Evolutionary conservation across 805 yeast genomes (phyloP), one percentile per base, ranked within the genome.

Genomic region (Osmozyma mogii): DNA sequence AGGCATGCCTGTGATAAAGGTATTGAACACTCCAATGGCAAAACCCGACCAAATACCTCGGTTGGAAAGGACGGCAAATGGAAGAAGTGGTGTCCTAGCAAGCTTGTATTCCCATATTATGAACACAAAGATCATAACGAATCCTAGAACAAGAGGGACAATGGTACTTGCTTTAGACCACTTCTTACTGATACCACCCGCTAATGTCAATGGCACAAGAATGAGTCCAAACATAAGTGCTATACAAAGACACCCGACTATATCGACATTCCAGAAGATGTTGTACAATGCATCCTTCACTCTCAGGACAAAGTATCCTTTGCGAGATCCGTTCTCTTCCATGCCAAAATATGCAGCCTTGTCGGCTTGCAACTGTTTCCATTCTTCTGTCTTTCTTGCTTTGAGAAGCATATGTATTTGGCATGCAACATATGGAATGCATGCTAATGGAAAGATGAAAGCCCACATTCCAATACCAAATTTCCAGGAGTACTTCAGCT

Each of bases 391-490:
- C n/a, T n/a, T n/a, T n/a, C n/a, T n/a, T n/a, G n/a, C n/a, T n/a
- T n/a, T n/a, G n/a, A n/a, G n/a, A n/a, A n/a, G n/a, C n/a, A n/a
- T n/a, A n/a, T n/a, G n/a, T n/a, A n/a, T n/a, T n/a, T n/a, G n/a
- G n/a, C n/a, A n/a, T n/a, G n/a, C 23, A 12, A 58, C 44, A 14
- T 56, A 55, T 17, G 68, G 68, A 11, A 39, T 23, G n/a, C 53
- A 29, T 12, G 56, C 60, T 15, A 55, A 56, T 3, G 73, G 73
- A 37, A 59, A 50, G 16, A 69, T 56, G 24, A 69, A 56, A 14
- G 67, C 59, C 52, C 70, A 70, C 49, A 67, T 56, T 29, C 72
- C 72, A 40, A 61, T 68, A 16, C 73, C 76, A 69, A 70, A 64
- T 47, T 73, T 57, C 78, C 78, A 72, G n/a, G 6, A 4, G n/a